phyloP scores from a whole-genome alignment of 1,139 yeast species.

The Kluyveromyces marxianus region DNA sequence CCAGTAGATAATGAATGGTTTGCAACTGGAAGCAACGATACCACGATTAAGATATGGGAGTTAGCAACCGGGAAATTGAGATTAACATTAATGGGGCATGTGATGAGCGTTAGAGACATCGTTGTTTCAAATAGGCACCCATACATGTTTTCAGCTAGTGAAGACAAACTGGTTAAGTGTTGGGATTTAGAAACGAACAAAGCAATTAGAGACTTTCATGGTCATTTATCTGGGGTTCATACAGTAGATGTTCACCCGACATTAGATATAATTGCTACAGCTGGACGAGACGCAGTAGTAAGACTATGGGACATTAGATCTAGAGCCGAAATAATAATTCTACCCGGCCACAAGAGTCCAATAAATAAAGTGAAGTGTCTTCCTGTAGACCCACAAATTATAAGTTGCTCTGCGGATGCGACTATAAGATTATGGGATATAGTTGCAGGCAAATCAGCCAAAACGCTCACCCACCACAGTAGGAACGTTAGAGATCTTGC shows the following conservation, averaged over 20 bases:
- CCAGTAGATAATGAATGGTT: slow-evolving; percentile 81
- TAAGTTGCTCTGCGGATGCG: slow-evolving; percentile 77
- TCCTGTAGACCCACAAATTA: slow-evolving; percentile 73
- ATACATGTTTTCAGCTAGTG: slow-evolving; percentile 85
- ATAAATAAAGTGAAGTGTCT: slow-evolving; percentile 63
- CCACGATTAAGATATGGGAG: slow-evolving; percentile 90
- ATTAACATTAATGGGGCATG: slow-evolving; percentile 81
- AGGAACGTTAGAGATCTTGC: slow-evolving; percentile 72
- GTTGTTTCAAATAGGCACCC: slow-evolving; percentile 72
- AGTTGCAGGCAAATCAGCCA: slow-evolving; percentile 49
- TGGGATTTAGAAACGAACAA: slow-evolving; percentile 92
- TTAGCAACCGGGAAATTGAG: slow-evolving; percentile 62
- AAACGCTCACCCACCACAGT: slow-evolving; percentile 73
- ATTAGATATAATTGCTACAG: slow-evolving; percentile 76
- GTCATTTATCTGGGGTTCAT: slow-evolving; percentile 87
- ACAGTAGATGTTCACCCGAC: slow-evolving; percentile 82
- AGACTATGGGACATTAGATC: slow-evolving; percentile 93
- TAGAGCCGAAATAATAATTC: slow-evolving; percentile 62
- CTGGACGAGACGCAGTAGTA: slow-evolving; percentile 82
- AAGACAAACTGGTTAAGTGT: slow-evolving; percentile 89
- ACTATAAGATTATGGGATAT: slow-evolving; percentile 87
- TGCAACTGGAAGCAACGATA: slow-evolving; percentile 84
- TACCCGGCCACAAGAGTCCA: slow-evolving; percentile 77
- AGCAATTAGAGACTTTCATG: slow-evolving; percentile 82
- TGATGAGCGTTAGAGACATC: slow-evolving; percentile 78